These are phyloP conservation scores for Teunomyces lycoperdinae DNA, from an alignment of 805 yeast species.

Conservation along the genomic window DNA sequence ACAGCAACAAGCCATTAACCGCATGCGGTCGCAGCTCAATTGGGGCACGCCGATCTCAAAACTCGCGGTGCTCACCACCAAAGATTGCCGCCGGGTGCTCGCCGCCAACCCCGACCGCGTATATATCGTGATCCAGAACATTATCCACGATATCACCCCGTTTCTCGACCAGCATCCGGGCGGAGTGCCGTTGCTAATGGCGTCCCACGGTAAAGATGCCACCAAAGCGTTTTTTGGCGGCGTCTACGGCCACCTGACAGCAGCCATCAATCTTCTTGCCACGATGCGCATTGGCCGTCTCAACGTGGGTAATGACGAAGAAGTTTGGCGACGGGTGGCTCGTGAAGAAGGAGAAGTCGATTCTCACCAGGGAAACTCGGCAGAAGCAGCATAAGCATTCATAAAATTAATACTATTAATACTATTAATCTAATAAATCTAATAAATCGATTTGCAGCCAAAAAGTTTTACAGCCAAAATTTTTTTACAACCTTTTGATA, in stretches of 20 bases:
- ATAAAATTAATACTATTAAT: not conserved
- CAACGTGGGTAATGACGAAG: constrained; percentile 76
- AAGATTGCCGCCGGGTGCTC: constrained; percentile 42
- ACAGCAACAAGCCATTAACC: constrained; percentile 76
- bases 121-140: constrained; percentile 81
- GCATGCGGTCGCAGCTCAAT: constrained; percentile 70
- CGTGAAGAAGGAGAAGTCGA: constrained; percentile 56
- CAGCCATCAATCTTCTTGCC: constrained; percentile 85
- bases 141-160: constrained; percentile 90
- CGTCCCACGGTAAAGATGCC: constrained; percentile 90
- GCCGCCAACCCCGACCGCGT: constrained; percentile 45
- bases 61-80: constrained; percentile 62
- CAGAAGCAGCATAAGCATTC: constrained; percentile 34
- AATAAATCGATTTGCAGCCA: too few relatives aligned
- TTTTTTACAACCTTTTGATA: too few relatives aligned
- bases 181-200: constrained; percentile 71
- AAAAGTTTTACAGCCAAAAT: too few relatives aligned
- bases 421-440: too few relatives aligned
- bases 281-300: constrained; percentile 91
- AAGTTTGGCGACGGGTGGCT: constrained; percentile 76
- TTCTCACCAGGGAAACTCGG: constrained; percentile 21
- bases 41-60: constrained; percentile 95
- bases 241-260: constrained; percentile 88
- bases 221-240: constrained; percentile 95
- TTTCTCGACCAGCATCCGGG: constrained; percentile 94